A percentile compares a stretch with the other conserved stretches of the same genome.
Evolutionary conservation across 2,329 filamentous ascomycete genomes (phyloP).

Genomic region (Ophiostoma novo-ulmi): DNA sequence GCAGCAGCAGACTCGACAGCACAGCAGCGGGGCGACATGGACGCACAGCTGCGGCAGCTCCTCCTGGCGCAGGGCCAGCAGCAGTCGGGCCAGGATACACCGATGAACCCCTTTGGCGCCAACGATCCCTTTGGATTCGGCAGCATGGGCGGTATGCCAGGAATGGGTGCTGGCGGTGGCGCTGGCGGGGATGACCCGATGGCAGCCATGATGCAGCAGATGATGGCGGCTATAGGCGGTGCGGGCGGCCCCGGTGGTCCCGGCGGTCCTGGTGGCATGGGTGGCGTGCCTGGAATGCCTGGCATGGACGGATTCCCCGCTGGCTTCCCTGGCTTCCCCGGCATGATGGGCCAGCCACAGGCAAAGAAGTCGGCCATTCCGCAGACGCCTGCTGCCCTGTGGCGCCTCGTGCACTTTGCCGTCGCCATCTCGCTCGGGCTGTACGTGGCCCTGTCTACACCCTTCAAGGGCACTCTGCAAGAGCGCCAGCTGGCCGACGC

Average conservation of each 20-base stretch:
- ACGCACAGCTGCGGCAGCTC: conserved; percentile 60
- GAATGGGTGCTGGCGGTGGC: conserved; percentile 29
- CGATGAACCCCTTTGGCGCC: conserved; percentile 22
- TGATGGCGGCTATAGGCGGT: conserved; percentile 54
- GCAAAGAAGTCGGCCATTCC: conserved; percentile 33
- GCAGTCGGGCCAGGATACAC: conserved; percentile 27
- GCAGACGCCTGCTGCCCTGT: conserved; percentile 45
- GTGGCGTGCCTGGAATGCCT: conserved; percentile 17
- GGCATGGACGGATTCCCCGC: conserved; percentile 27
- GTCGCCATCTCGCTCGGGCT: conserved; percentile 65
- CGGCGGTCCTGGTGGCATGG: conserved; percentile 15
- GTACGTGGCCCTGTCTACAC: conserved; percentile 63
- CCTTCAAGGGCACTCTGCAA: conserved; percentile 61
- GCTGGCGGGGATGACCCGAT: conserved; percentile 55
- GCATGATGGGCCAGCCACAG: conserved; percentile 35
- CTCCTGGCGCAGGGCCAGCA: conserved; percentile 42
- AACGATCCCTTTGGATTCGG: conserved; percentile 21
- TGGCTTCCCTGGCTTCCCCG: conserved; percentile 40
- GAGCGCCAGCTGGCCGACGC: conserved; percentile 48
- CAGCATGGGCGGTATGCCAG: conserved; percentile 22
- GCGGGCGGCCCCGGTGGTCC: conserved; percentile 34
- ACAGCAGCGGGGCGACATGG: conserved; percentile 34
- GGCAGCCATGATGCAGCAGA: conserved; percentile 70
- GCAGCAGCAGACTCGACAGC: conserved; percentile 33
- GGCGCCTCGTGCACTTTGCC: conserved; percentile 68